phyloP scores from a whole-genome alignment of 345 rosid species.

The Iberis pinnata region DNA sequence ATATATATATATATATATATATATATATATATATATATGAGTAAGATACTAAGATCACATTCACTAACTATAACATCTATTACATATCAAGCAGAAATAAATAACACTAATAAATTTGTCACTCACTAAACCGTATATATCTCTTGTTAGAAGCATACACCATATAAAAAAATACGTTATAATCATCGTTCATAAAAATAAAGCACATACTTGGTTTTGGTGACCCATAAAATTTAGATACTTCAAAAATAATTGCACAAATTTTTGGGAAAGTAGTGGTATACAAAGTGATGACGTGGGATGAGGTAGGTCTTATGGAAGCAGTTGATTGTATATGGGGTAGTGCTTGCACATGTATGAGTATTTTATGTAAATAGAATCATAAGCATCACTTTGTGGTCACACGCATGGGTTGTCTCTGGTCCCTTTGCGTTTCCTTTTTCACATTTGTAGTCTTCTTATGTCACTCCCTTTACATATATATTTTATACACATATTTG shows the following conservation, averaged over 20 bases:
- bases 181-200: not conserved
- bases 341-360: constrained; percentile 28
- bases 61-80: too few relatives aligned
- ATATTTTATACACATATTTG: constrained; percentile 19
- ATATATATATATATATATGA: too few relatives aligned
- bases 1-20: too few relatives aligned
- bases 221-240: not conserved
- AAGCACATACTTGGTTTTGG: not conserved
- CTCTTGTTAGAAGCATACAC: too few relatives aligned
- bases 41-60: too few relatives aligned
- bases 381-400: constrained; percentile 42
- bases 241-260: not conserved
- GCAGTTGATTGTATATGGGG: constrained; percentile 23
- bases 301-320: constrained; percentile 33
- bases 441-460: constrained; percentile 36
- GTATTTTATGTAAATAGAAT: constrained; percentile 19
- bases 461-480: constrained; percentile 25
- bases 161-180: too few relatives aligned
- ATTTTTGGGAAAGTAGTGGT: constrained; percentile 1
- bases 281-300: constrained; percentile 27
- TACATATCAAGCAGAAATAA: too few relatives aligned
- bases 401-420: constrained; percentile 82
- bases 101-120: too few relatives aligned
- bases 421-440: constrained; percentile 48
- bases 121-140: too few relatives aligned